These are phyloP conservation scores for Acanthamoeba polyphaga DNA, from an alignment of 208 protist genomes.

Conservation along the genomic window DNA sequence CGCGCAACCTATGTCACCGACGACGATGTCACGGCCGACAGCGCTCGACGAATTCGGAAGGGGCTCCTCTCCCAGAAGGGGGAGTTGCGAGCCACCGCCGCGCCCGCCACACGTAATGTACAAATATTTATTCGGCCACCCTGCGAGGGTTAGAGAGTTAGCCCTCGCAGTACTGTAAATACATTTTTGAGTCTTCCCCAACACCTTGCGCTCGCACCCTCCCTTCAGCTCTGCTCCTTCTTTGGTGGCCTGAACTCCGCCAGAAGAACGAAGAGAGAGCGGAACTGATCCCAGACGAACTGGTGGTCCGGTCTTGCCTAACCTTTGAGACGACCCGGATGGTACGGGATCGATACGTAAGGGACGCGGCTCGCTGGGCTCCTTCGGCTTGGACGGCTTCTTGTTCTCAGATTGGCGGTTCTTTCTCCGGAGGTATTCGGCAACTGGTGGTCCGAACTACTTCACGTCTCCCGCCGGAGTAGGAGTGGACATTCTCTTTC, in stretches of 20 bases:
- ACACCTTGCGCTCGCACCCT: background rate
- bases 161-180: background rate
- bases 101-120: background rate
- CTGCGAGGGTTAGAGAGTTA: background rate
- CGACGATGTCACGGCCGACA: too few relatives aligned
- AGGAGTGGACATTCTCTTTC: too few relatives aligned
- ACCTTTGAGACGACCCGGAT: background rate
- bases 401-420: background rate
- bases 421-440: background rate
- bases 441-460: background rate
- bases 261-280: background rate
- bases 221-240: background rate
- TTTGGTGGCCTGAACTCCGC: background rate
- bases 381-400: background rate
- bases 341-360: background rate
- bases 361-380: background rate
- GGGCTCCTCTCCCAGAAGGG: background rate
- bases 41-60: background rate
- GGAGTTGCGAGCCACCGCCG: background rate
- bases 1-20: too few relatives aligned
- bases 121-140: slow-evolving; percentile 33
- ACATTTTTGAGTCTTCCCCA: background rate
- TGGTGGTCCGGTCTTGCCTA: background rate
- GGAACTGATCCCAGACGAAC: background rate
- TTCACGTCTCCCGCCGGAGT: too few relatives aligned